Evolutionary conservation across 1,139 yeast species (phyloP).

Genomic region (Casaregolazyma lundiana): DNA sequence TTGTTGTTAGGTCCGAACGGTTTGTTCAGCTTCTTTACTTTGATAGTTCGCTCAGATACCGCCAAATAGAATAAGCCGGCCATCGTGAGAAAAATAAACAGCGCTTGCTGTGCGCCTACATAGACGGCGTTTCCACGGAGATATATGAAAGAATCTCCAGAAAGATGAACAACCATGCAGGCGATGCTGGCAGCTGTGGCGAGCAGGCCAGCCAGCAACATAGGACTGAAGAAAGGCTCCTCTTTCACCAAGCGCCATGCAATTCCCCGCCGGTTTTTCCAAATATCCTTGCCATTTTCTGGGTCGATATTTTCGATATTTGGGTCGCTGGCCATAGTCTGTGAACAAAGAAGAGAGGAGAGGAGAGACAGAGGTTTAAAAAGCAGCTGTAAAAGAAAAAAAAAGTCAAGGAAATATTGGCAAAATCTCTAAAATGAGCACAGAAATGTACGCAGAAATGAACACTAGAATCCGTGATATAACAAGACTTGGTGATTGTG

Average conservation of each 20-base stretch:
- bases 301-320: not conserved
- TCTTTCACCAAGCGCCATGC: not conserved
- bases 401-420: too few species aligned
- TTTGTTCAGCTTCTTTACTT: slow-evolving; percentile 1
- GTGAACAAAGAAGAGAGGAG: too few species aligned
- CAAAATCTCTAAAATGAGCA: too few species aligned
- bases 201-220: not conserved
- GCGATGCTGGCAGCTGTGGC: slow-evolving; percentile 1
- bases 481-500: too few species aligned
- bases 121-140: not conserved
- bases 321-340: too few species aligned
- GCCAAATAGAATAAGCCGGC: not conserved
- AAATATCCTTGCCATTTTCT: too few species aligned
- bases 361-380: too few species aligned
- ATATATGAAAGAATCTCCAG: not conserved
- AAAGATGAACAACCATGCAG: not conserved
- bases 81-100: not conserved
- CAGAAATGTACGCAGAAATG: too few species aligned
- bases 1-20: not conserved
- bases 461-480: too few species aligned
- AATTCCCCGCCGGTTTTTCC: too few species aligned
- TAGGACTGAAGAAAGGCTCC: not conserved
- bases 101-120: slow-evolving; percentile 1
- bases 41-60: not conserved
- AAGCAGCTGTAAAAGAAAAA: too few species aligned